These are phyloP conservation scores for Hawksworthiomyces lignivorus DNA, from an alignment of 2,329 filamentous ascomycete species.

Conservation along the genomic window DNA sequence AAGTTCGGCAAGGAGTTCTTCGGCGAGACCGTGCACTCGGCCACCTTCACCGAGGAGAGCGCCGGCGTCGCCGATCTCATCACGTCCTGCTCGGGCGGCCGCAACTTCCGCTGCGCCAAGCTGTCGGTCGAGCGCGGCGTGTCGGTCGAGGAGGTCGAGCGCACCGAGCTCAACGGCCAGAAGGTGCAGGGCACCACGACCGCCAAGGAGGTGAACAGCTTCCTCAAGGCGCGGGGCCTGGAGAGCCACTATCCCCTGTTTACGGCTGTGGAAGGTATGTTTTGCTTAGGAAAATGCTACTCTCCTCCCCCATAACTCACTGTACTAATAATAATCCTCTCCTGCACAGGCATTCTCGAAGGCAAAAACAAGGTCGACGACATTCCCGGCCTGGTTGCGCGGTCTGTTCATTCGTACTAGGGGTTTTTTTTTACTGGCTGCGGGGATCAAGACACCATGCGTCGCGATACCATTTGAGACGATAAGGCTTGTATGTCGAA, in stretches of 20 bases:
- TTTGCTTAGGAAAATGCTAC: no score
- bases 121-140: constrained; percentile 74
- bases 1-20: constrained; percentile 95
- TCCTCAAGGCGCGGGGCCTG: constrained; percentile 68
- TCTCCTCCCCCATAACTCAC: no score
- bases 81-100: constrained; percentile 82
- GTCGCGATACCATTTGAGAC: no score
- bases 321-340: no score
- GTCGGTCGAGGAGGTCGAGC: constrained; percentile 79
- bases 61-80: constrained; percentile 94
- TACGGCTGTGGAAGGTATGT: constrained; percentile 65
- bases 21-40: constrained; percentile 66
- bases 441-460: no score
- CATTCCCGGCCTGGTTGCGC: constrained; percentile 60
- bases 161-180: constrained; percentile 86
- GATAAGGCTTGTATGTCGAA: no score
- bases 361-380: constrained; percentile 71
- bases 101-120: constrained; percentile 92
- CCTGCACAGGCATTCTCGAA: constrained; percentile 54
- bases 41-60: constrained; percentile 94
- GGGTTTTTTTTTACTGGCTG: no score
- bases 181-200: constrained; percentile 93
- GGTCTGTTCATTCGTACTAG: constrained; percentile 14
- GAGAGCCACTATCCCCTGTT: constrained; percentile 88
- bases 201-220: constrained; percentile 82